Conservation (phyloP, 164 flowering plant species). For the Echeveria elegans region DNA sequence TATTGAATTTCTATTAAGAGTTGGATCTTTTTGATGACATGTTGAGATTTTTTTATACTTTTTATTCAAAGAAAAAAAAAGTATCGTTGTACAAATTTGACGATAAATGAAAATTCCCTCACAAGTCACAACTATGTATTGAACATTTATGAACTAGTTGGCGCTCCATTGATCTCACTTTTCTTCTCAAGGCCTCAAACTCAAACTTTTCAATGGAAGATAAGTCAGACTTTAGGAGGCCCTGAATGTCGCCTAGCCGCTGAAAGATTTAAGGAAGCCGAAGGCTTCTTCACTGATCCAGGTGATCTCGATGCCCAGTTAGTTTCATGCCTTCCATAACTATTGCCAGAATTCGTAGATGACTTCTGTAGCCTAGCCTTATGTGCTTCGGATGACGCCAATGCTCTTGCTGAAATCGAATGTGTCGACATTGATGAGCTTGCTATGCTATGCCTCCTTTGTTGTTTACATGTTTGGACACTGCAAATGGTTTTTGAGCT, state of each 20-base stretch:
- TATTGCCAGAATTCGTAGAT: not conserved
- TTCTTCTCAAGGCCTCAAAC: not conserved
- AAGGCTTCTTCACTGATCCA: not conserved
- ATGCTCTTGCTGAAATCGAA: not conserved
- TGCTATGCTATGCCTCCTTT: slow-evolving; percentile 2
- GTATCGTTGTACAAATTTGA: no score
- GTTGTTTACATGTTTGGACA: not conserved
- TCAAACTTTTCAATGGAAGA: not conserved
- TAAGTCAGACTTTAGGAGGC: not conserved
- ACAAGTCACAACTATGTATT: no score
- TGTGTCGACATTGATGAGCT: not conserved
- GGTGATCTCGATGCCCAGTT: not conserved
- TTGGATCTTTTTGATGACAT: no score
- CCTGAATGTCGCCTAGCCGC: not conserved
- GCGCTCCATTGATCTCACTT: not conserved
- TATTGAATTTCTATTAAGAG: no score
- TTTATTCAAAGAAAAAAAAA: no score
- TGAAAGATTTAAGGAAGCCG: not conserved
- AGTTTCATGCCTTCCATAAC: not conserved
- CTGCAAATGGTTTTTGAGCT: not conserved
- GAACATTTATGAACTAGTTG: not conserved
- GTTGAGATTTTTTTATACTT: no score
- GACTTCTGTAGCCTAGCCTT: slow-evolving; percentile 4
- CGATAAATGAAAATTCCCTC: no score
- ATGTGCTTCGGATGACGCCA: slow-evolving; percentile 2